Percentiles rank a stretch among this genome's conserved stretches.
phyloP scores from a whole-genome alignment of 106 monocot species.

The Posidonia australis region DNA sequence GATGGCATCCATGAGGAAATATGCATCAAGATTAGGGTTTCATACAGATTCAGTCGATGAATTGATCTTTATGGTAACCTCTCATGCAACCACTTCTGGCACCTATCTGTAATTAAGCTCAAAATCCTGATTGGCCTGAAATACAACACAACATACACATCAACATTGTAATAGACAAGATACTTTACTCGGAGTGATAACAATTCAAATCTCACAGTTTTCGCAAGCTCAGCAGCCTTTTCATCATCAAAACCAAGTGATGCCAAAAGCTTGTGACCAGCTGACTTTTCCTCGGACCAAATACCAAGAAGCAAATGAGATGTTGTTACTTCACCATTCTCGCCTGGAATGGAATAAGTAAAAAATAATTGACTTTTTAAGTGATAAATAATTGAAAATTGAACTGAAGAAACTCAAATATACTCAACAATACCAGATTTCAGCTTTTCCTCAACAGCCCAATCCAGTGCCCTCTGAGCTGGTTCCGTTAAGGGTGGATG shows the following conservation, averaged over 20 bases:
- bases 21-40: no score
- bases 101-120: constrained; percentile 43
- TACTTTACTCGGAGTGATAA: not conserved
- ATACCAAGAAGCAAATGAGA: constrained; percentile 77
- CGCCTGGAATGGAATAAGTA: constrained; percentile 27
- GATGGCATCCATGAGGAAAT: no score
- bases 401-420: not conserved
- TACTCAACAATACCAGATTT: constrained; percentile 49
- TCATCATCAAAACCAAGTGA: constrained; percentile 76
- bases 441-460: constrained; percentile 76
- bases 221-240: constrained; percentile 59
- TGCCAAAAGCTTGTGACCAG: constrained; percentile 73
- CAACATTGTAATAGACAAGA: not conserved
- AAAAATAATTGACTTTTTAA: not conserved
- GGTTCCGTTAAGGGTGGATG: constrained; percentile 77
- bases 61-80: not conserved
- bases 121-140: constrained; percentile 11
- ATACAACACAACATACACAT: not conserved
- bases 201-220: constrained; percentile 45
- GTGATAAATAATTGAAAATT: not conserved
- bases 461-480: constrained; percentile 83
- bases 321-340: constrained; percentile 67
- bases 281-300: constrained; percentile 87
- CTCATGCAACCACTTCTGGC: not conserved
- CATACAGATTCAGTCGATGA: no score